Conservation (phyloP, 768 basidiomycete species). For the Leccinum variicolor region DNA sequence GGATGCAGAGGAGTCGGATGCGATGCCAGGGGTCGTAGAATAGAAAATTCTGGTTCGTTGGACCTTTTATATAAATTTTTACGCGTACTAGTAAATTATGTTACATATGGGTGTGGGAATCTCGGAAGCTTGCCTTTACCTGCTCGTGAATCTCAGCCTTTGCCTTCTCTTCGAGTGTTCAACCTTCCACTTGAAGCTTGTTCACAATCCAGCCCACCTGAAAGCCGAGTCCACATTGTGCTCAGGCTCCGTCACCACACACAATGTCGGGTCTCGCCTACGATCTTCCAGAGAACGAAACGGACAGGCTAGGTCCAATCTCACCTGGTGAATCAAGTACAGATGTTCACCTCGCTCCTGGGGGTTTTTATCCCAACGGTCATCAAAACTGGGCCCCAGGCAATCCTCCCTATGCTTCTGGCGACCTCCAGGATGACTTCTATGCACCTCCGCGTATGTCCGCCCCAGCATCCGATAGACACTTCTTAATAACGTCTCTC, state of each 20-base stretch:
- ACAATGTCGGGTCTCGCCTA: constrained; percentile 32
- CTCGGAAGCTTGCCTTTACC: not conserved
- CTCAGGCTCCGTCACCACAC: not conserved
- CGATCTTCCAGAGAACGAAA: constrained; percentile 20
- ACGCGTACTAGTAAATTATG: not conserved
- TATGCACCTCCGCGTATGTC: constrained; percentile 23
- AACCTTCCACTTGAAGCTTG: not conserved
- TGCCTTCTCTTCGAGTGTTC: not conserved
- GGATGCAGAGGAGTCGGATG: constrained; percentile 5
- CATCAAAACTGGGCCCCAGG: constrained; percentile 6
- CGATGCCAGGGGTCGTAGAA: constrained; percentile 15
- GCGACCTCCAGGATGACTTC: constrained; percentile 13
- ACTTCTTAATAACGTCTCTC: constrained; percentile 5
- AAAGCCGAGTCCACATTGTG: not conserved
- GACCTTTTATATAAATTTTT: not conserved
- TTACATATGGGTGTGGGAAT: constrained; percentile 11
- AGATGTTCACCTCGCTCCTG: not conserved
- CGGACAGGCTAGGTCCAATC: constrained; percentile 6
- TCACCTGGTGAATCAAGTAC: constrained; percentile 2
- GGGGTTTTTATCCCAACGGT: constrained; percentile 2
- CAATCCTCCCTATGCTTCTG: constrained; percentile 3
- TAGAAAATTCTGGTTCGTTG: constrained; percentile 4
- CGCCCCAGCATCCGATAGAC: not conserved
- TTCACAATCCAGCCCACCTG: not conserved
- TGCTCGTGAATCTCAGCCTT: not conserved